Conservation (phyloP, 176 grass and related monocot genomes). For the Eragrostis curvula region DNA sequence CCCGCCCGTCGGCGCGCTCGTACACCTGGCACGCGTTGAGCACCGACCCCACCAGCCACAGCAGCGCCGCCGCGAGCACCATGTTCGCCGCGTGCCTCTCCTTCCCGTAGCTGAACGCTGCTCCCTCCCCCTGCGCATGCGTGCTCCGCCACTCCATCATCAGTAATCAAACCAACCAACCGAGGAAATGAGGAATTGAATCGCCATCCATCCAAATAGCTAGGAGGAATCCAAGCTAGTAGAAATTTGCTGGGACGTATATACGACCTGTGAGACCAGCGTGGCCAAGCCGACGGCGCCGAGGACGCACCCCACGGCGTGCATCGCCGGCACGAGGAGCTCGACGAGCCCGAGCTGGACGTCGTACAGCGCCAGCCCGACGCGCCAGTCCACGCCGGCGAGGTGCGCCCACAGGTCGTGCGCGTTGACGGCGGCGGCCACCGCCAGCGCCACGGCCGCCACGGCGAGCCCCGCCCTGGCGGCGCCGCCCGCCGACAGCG, state of each 20-base stretch:
- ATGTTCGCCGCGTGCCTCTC: conserved; percentile 50
- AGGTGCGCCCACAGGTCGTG: conserved; percentile 81
- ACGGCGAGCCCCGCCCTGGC: conserved; percentile 43
- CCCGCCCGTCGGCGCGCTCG: conserved; percentile 72
- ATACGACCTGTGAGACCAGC: conserved; percentile 45
- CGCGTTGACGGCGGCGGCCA: conserved; percentile 57
- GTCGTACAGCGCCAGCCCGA: conserved; percentile 65
- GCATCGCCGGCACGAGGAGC: conserved; percentile 66
- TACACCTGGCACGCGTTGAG: conserved; percentile 86
- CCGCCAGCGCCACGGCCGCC: conserved; percentile 42
- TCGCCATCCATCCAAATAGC: too few relatives aligned
- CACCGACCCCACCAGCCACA: conserved; percentile 69
- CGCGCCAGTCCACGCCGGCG: conserved; percentile 62
- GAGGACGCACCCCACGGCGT: conserved; percentile 52
- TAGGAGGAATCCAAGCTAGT: too few relatives aligned
- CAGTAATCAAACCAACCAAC: neutral
- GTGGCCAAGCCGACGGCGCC: conserved; percentile 44
- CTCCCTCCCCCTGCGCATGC: conserved; percentile 19
- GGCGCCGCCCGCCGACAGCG: conserved; percentile 15
- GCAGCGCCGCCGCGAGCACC: conserved; percentile 57
- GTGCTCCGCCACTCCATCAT: too few relatives aligned
- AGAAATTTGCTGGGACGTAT: too few relatives aligned
- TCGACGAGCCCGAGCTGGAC: conserved; percentile 82
- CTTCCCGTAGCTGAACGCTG: neutral
- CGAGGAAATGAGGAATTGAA: neutral